Conservation (phyloP, 129 eudicot genomes). For the Saposhnikovia divaricata region DNA sequence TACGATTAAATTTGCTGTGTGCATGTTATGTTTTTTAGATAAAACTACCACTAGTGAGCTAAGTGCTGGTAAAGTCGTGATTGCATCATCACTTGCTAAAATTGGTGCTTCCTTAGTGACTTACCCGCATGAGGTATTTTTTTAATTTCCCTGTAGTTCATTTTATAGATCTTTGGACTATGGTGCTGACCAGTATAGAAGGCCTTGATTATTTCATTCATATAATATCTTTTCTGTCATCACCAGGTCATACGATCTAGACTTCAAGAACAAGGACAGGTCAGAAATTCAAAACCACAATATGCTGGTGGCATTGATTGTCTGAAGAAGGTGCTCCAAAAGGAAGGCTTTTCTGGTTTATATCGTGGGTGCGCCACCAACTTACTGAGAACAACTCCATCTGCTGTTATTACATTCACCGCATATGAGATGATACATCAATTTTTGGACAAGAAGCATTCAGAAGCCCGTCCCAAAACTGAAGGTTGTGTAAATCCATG, state of each 20-base stretch:
- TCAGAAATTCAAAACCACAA: conserved; percentile 35
- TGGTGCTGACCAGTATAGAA: conserved; percentile 7
- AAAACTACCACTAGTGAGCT: conserved; percentile 50
- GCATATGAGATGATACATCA: conserved; percentile 85
- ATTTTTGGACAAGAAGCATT: conserved; percentile 34
- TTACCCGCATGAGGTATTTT: conserved; percentile 78
- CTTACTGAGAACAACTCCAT: conserved; percentile 80
- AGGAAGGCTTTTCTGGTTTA: conserved; percentile 72
- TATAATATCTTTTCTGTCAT: neutral
- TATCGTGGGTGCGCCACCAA: conserved; percentile 92
- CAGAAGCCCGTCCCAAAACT: conserved; percentile 21
- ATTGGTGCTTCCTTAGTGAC: conserved; percentile 70
- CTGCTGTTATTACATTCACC: conserved; percentile 91
- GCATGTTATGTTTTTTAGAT: conserved; percentile 39
- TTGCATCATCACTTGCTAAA: conserved; percentile 84
- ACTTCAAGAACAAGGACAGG: conserved; percentile 92
- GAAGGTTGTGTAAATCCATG: conserved; percentile 26
- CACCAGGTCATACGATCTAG: conserved; percentile 84
- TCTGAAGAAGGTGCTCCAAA: conserved; percentile 55
- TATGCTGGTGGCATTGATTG: conserved; percentile 83
- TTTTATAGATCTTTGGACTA: neutral
- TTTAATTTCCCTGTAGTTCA: neutral
- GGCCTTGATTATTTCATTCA: neutral
- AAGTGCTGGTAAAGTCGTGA: conserved; percentile 63
- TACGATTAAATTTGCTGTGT: conserved; percentile 8